Conservation (phyloP, 106 monocot genomes). For the Narthecium ossifragum region DNA sequence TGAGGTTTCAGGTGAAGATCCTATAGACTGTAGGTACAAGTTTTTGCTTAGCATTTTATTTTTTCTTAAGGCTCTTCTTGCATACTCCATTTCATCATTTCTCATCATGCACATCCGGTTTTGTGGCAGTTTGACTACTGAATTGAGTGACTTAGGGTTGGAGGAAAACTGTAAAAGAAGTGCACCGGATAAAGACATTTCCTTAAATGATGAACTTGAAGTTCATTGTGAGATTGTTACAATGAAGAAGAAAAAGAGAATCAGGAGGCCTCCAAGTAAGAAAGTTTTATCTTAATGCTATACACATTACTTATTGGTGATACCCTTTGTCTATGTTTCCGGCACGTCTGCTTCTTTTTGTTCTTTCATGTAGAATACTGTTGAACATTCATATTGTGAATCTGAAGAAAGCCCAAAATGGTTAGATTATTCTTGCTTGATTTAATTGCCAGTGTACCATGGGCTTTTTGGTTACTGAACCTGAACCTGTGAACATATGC, state of each 20-base stretch:
- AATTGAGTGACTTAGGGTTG: too few relatives aligned
- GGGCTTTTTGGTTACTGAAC: neutral
- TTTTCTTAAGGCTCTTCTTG: neutral
- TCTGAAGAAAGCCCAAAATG: too few relatives aligned
- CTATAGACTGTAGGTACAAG: constrained; percentile 13
- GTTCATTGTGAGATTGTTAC: constrained; percentile 12
- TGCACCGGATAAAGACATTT: constrained; percentile 1
- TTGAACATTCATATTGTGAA: neutral
- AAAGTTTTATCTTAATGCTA: constrained; percentile 3
- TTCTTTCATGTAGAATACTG: neutral
- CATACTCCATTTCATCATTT: neutral
- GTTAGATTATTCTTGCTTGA: too few relatives aligned
- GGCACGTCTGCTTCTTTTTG: too few relatives aligned
- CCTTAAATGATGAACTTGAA: constrained; percentile 5
- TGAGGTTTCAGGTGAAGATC: constrained; percentile 7
- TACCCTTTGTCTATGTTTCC: too few relatives aligned
- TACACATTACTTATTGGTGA: too few relatives aligned
- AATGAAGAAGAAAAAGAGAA: constrained; percentile 41
- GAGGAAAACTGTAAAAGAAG: constrained; percentile 12
- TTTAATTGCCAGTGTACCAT: too few relatives aligned
- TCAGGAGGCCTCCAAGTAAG: constrained; percentile 39
- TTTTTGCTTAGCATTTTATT: neutral
- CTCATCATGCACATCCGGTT: constrained; percentile 10
- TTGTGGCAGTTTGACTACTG: constrained; percentile 18
- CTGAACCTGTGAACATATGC: neutral